phyloP scores from a whole-genome alignment of 225 moss, liverwort and hornwort genomes.

The Asterella californica region DNA sequence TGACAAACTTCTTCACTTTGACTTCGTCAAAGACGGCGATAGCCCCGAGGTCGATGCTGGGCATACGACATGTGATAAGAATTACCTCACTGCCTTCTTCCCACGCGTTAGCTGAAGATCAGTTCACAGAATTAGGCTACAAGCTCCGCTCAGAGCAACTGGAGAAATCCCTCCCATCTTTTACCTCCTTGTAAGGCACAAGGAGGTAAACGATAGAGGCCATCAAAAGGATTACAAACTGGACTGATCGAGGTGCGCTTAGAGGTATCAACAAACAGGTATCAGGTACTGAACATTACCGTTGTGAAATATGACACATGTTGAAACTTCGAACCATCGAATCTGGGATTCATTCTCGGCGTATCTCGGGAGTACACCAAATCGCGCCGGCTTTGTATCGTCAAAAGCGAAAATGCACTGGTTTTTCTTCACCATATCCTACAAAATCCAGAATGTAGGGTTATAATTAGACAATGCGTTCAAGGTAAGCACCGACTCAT shows the following conservation, averaged over 20 bases:
- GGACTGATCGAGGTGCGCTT: background rate
- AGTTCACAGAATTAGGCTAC: background rate
- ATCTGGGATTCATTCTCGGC: conserved; percentile 69
- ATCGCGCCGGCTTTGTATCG: conserved; percentile 51
- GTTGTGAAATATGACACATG: conserved; percentile 63
- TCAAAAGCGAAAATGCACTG: conserved; percentile 53
- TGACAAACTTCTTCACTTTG: conserved; percentile 33
- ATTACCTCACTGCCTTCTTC: conserved; percentile 88
- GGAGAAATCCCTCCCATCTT: too few relatives aligned
- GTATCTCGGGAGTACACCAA: conserved; percentile 80
- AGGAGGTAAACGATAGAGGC: background rate
- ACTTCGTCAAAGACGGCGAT: conserved; percentile 9
- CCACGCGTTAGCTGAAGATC: conserved; percentile 72
- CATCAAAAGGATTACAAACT: background rate
- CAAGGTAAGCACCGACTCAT: too few relatives aligned
- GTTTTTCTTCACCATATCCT: conserved; percentile 42
- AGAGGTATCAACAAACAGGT: too few relatives aligned
- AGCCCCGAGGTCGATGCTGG: conserved; percentile 36
- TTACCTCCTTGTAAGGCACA: too few relatives aligned
- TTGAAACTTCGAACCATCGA: conserved; percentile 75
- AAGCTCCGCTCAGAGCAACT: background rate
- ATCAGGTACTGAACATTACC: conserved; percentile 51
- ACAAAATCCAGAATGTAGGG: background rate
- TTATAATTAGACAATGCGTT: too few relatives aligned
- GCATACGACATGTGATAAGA: conserved; percentile 59